These are phyloP conservation scores for Vitis hybrid DNA, from an alignment of 177 flowering plant genomes.

Conservation along the genomic window DNA sequence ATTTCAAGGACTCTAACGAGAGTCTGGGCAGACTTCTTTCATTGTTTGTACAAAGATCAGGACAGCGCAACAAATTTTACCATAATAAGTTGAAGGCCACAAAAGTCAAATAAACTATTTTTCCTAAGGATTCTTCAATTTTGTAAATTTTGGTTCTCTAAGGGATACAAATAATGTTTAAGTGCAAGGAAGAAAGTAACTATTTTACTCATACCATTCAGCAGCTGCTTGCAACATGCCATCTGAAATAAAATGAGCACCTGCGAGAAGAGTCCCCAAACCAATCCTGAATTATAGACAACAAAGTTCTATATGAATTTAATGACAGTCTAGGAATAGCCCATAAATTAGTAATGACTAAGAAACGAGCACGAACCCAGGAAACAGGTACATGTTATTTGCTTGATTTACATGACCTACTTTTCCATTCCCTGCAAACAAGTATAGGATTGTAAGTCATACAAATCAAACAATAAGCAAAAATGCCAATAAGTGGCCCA, in stretches of 20 bases:
- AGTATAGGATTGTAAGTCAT: not conserved
- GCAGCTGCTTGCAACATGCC: conserved; percentile 78
- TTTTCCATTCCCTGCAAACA: conserved; percentile 80
- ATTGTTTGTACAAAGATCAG: too few species aligned
- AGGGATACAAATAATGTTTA: not conserved
- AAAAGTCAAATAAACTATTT: too few species aligned
- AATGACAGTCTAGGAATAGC: not conserved
- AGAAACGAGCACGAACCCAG: conserved; percentile 63
- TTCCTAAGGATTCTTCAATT: too few species aligned
- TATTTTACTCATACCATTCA: conserved; percentile 60
- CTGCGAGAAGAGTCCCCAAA: conserved; percentile 46
- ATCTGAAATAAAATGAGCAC: conserved; percentile 47
- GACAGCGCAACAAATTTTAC: too few species aligned
- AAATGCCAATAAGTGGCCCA: not conserved
- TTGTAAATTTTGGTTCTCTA: too few species aligned
- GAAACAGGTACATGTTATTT: conserved; percentile 98
- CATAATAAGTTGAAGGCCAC: too few species aligned
- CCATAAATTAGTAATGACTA: not conserved
- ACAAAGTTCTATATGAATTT: conserved; percentile 4
- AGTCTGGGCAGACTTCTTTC: too few species aligned
- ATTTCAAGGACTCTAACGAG: not conserved
- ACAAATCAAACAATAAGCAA: conserved; percentile 2
- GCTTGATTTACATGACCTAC: conserved; percentile 97
- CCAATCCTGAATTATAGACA: conserved; percentile 70
- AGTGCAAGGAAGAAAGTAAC: not conserved